phyloP scores from a whole-genome alignment of 495 filamentous ascomycete genomes.

The Echria macrotheca region DNA sequence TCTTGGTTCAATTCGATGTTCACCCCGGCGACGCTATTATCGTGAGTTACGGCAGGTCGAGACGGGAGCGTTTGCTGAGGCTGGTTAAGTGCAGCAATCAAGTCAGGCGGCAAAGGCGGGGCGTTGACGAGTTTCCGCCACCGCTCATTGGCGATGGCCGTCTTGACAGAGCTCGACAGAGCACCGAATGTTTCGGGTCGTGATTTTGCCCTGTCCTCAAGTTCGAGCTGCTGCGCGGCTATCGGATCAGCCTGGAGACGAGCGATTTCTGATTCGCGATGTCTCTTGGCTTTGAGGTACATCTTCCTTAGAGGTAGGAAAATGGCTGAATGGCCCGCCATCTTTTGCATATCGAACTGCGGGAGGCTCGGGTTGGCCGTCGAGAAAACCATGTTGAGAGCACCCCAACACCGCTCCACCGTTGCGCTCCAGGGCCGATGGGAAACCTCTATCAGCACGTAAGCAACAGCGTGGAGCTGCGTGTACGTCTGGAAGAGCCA shows the following conservation, averaged over 20 bases:
- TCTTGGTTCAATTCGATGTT: conserved; percentile 6
- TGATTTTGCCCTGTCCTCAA: conserved; percentile 28
- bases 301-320: conserved; percentile 72
- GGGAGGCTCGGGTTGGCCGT: conserved; percentile 37
- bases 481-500: conserved; percentile 81
- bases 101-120: conserved; percentile 16
- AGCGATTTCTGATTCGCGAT: conserved; percentile 45
- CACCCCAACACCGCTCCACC: conserved; percentile 77
- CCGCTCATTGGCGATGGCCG: conserved; percentile 31
- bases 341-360: conserved; percentile 45
- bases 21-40: neutral
- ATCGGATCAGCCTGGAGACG: conserved; percentile 37
- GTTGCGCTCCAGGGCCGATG: conserved; percentile 59
- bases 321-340: conserved; percentile 49
- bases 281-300: conserved; percentile 58
- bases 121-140: conserved; percentile 44
- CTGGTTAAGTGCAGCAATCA: neutral
- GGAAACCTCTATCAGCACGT: conserved; percentile 70
- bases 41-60: neutral
- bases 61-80: neutral
- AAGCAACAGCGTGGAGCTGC: conserved; percentile 77
- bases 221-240: conserved; percentile 37
- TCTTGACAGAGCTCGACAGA: conserved; percentile 33
- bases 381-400: conserved; percentile 57
- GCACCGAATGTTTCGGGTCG: conserved; percentile 34